phyloP scores from a whole-genome alignment of 1,139 yeast species.

The Maudiozyma humilis region DNA sequence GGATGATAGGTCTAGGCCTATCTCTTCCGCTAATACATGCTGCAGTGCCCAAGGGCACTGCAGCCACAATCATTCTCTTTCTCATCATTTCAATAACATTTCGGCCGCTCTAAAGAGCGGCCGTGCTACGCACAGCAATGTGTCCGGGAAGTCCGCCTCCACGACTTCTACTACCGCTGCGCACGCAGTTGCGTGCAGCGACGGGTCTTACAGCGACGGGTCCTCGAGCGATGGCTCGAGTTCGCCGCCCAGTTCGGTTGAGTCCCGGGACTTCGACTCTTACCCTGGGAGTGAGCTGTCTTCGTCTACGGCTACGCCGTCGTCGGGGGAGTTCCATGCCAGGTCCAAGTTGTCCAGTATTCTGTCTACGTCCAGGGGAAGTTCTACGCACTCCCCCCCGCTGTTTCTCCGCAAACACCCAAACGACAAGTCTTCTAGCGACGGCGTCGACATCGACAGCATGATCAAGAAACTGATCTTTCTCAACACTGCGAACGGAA shows the following conservation, averaged over 20 bases:
- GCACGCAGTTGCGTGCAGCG: conserved; percentile 4
- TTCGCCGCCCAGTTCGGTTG: conserved; percentile 39
- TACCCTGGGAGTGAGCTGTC: background rate
- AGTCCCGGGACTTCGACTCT: conserved; percentile 15
- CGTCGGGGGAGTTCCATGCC: background rate
- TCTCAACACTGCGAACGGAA: conserved; percentile 20
- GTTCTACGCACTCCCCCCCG: conserved; percentile 8
- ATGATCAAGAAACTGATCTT: conserved; percentile 28
- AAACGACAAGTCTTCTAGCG: conserved; percentile 24
- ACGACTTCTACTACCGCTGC: conserved; percentile 10
- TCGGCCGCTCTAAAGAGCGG: background rate
- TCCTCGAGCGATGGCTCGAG: conserved; percentile 4
- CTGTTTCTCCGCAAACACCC: conserved; percentile 26
- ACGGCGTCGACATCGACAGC: conserved; percentile 28
- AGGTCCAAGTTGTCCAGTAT: conserved; percentile 8
- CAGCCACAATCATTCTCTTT: too few relatives aligned
- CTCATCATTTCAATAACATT: conserved; percentile 1
- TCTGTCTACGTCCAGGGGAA: conserved; percentile 7
- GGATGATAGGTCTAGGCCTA: conserved; percentile 31
- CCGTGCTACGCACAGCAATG: background rate
- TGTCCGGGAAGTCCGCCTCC: too few relatives aligned
- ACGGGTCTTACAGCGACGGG: conserved; percentile 1
- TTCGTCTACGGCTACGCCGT: conserved; percentile 9
- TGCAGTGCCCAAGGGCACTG: too few relatives aligned
- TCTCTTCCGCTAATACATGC: conserved; percentile 17